phyloP scores from a whole-genome alignment of 2,329 filamentous ascomycete species.

The Aspergillus piperis region DNA sequence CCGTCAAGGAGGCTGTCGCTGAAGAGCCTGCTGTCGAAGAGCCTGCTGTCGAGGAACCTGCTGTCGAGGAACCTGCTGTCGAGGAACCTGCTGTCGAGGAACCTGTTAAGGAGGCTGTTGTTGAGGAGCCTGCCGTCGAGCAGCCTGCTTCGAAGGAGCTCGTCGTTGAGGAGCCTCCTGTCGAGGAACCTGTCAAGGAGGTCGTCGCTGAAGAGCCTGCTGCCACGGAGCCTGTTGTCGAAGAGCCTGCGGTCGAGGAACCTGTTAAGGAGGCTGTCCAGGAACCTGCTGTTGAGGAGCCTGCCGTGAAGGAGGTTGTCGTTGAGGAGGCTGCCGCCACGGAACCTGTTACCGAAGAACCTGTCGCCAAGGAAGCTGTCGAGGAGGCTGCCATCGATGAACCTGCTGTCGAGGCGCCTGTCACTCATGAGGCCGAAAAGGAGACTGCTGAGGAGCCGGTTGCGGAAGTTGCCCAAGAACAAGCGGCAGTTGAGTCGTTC shows the following conservation, averaged over 20 bases:
- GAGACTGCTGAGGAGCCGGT: conserved; percentile 9
- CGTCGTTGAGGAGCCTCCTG: conserved; percentile 14
- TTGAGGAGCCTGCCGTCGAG: neutral
- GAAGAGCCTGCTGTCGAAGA: neutral
- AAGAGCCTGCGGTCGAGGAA: conserved; percentile 11
- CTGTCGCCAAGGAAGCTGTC: conserved; percentile 7
- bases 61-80: no score
- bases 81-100: no score
- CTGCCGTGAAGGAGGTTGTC: conserved; percentile 4
- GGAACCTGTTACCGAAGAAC: neutral
- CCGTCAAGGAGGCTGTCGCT: neutral
- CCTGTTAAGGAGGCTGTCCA: conserved; percentile 1
- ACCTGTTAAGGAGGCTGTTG: neutral
- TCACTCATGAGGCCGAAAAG: conserved; percentile 6
- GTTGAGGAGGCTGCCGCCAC: neutral
- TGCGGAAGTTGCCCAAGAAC: neutral
- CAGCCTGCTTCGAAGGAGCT: neutral
- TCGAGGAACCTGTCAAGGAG: conserved; percentile 14
- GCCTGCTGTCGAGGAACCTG: conserved; percentile 8
- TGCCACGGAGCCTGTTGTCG: conserved; percentile 8
- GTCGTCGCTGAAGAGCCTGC: neutral
- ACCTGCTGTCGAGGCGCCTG: conserved; percentile 13
- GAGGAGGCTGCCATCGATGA: neutral
- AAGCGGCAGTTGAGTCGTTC: conserved; percentile 7
- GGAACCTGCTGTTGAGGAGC: conserved; percentile 4